Conservation (phyloP, 768 basidiomycete species). For the Tricholoma furcatifolium region DNA sequence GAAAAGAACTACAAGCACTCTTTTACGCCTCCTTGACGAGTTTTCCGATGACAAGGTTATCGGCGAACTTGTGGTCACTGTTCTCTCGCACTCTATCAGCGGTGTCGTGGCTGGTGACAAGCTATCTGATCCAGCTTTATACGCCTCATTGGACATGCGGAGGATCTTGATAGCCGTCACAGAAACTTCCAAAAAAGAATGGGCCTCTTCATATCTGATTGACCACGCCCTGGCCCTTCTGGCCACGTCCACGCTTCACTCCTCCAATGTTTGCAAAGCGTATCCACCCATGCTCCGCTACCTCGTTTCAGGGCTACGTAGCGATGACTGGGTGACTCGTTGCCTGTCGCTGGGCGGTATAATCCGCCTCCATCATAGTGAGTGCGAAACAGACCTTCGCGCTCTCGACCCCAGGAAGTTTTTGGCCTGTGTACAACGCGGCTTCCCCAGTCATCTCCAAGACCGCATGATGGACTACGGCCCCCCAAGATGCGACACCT, state of each 20-base stretch:
- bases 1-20: slow-evolving; percentile 33
- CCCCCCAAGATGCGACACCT: slow-evolving; percentile 43
- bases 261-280: slow-evolving; percentile 40
- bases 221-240: slow-evolving; percentile 54
- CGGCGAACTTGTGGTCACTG: slow-evolving; percentile 49
- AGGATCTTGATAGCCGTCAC: slow-evolving; percentile 43
- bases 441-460: slow-evolving; percentile 44
- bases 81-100: slow-evolving; percentile 50
- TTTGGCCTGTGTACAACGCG: slow-evolving; percentile 37
- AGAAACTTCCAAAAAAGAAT: slow-evolving; percentile 42
- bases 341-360: slow-evolving; percentile 53
- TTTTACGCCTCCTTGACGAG: slow-evolving; percentile 47
- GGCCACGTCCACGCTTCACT: slow-evolving; percentile 41
- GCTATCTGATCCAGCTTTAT: slow-evolving; percentile 35
- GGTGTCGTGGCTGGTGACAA: slow-evolving; percentile 40
- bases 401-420: slow-evolving; percentile 49
- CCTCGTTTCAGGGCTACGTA: slow-evolving; percentile 55
- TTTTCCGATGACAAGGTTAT: slow-evolving; percentile 49
- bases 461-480: slow-evolving; percentile 52
- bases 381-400: slow-evolving; percentile 43
- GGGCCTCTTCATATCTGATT: slow-evolving; percentile 39
- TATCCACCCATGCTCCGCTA: slow-evolving; percentile 45
- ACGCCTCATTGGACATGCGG: slow-evolving; percentile 41
- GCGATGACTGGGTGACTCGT: slow-evolving; percentile 52
- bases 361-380: slow-evolving; percentile 44